Conservation (phyloP, 345 rosid genomes). For the Salix arbutifolia region DNA sequence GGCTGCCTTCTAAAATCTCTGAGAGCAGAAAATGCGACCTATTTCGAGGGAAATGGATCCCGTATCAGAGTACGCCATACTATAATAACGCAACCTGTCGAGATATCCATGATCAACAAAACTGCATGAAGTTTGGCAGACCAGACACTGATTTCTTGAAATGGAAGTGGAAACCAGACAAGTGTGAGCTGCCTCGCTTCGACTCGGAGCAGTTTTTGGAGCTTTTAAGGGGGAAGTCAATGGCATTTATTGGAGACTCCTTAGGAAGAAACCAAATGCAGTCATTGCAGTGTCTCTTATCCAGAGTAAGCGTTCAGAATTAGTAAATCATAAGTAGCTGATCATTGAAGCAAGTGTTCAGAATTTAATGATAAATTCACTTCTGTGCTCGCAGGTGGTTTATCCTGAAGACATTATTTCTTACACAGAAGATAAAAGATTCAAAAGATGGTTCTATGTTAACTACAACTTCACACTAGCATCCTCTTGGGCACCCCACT, state of each 20-base stretch:
- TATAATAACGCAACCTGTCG: constrained; percentile 37
- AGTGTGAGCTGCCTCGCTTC: constrained; percentile 39
- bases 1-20: not conserved
- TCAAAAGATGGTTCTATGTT: constrained; percentile 19
- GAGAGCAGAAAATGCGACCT: constrained; percentile 29
- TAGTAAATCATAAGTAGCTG: too few species aligned
- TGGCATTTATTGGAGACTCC: constrained; percentile 45
- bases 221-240: constrained; percentile 39
- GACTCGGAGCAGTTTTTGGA: constrained; percentile 31
- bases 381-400: constrained; percentile 9
- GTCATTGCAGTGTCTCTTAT: constrained; percentile 39
- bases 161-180: constrained; percentile 47
- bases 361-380: not conserved
- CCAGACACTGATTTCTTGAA: constrained; percentile 39
- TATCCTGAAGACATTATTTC: constrained; percentile 18
- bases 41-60: constrained; percentile 39
- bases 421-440: constrained; percentile 10
- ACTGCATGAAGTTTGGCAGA: constrained; percentile 50
- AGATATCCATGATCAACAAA: constrained; percentile 35
- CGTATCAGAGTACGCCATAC: constrained; percentile 20
- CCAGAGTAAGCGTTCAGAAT: constrained; percentile 20
- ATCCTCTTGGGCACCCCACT: constrained; percentile 47
- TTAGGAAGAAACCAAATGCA: constrained; percentile 47
- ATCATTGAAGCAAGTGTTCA: too few species aligned
- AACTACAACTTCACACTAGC: constrained; percentile 41